Evolutionary conservation across 2,329 filamentous ascomycete genomes (phyloP), one percentile per base, ranked within the genome.

Genomic region (Fusarium compactum): DNA sequence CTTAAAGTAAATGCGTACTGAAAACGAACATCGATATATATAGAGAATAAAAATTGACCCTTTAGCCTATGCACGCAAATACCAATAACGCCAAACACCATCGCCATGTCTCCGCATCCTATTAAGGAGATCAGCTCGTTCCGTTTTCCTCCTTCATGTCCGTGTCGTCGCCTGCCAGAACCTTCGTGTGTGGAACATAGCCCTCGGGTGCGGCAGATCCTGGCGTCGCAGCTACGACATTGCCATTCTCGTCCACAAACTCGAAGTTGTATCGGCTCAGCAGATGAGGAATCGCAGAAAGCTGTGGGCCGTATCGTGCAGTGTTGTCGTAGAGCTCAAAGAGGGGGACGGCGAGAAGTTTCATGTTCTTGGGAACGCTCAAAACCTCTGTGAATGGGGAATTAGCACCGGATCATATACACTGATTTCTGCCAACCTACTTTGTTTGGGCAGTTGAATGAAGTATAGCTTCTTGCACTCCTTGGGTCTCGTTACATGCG

Each of bases 391-490:
- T 59, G 30, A 29, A 32, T 25, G 16, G 25, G 25, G 34, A 53
- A 56, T 67, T 45, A 57, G 53, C 46, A 55, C 24, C 24, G 34
- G 59, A 24, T 57, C 54, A 24, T 14, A 4, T 14, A 4, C 24
- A 48, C 12, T 10, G 29, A 51, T 27, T 41, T 10, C 15, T 25
- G 29, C 8, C 25, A 62, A 32, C 74, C 20, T 87, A 97, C 94
- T 98, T 75, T 91, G 94, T 80, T 94, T 90, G 0, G 96, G 96
- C 29, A 99, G 85, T 80, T 97, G 93, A 72, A 99, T 97, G 68
- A 98, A 94, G 82, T 98, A 99, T 44, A 98, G 87, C 86, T 99
- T 99, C 86, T 99, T 99, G 85, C 95, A 97, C 84, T 99, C 96
- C 85, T 99, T 99, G 10, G 96, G 96, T 55, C 96, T 87, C 20